Base-by-base conservation (phyloP, 129 eudicot species). In the Silybum marianum region DNA sequence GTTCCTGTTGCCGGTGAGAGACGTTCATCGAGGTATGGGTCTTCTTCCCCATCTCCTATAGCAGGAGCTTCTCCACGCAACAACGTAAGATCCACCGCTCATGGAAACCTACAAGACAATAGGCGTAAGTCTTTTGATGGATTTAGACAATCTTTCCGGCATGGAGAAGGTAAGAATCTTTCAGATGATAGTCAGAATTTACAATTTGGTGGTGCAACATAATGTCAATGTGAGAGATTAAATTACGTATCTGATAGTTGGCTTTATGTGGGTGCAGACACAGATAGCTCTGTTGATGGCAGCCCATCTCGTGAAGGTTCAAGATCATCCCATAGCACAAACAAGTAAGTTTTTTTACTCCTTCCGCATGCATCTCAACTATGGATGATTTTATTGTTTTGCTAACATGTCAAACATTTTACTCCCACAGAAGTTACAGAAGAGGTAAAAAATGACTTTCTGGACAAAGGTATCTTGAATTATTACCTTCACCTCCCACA, bases 251-350 rank as follows among this genome's bases (percentile, higher is more conserved):
- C 90, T 85, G 86, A 86, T 73, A 40, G 77, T 84, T 85, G 44
- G 85, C 80, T 87, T 83, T 91, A 83, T 87, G 60, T 86, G 81
- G 87, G 88, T 79, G 86, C 95, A 84, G 97, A 90, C 83, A 80
- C 90, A 76, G 96, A 92, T 69, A 88, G 85, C 84, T 88, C 86
- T 13, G 66, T 44, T 21, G 90, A 86, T 34, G 70, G 80, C 76
- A 87, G 79, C 83, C 83, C 81, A 22, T 78, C 86, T 18, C 89
- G 32, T 18, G 89, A 85, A 6, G 89, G 81, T 74, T 76, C 87
- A 32, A 90, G 83, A 83, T 70, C 78, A 63, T 65, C 85, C 12
- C 79, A 82, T 8, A 68, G 3, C 54, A 19, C 66, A 30, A 82
- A 74, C 36, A 91, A 87, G 98, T 93, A 86, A 83, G 88, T 69